Base-by-base conservation (phyloP, 2,329 filamentous ascomycete species). In the Hymenoscyphus fructigenus region DNA sequence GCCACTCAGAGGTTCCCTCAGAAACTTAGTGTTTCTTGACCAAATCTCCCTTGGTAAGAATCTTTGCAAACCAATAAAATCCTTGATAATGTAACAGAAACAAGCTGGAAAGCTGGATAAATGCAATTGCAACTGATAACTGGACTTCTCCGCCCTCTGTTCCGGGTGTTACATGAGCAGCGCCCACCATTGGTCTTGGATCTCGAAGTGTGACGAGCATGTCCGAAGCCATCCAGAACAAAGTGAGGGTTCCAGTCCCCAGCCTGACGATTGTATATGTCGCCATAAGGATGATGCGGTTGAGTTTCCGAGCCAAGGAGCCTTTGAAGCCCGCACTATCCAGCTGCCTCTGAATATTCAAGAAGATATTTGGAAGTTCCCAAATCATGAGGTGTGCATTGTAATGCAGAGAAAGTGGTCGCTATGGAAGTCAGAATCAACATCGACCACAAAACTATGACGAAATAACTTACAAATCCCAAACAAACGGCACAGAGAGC, bases 341-440 rank as follows among this genome's bases (percentile, higher is more conserved):
- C 5, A 66, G 47, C 5, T 61, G 58, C 26, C 61, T 61, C 32
- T 66, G 58, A 12, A 64, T 56, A 32, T 59, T 64, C 36, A 66
- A n/a, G 34, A 66, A 66, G 9, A 66, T 59, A 12, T 66, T 66
- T 26, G 65, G 65, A 12, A 61, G 26, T 28, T 66, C 65, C 65
- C 59, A 61, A 34, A 64, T 56, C 14, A 64, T 47, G 20, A 64
- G 64, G 10, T 55, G 29, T 34, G 60, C 60, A n/a, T 56, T 47
- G 59, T 66, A 66, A 32, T 61, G 58, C 15, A 66, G 6, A 12
- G 47, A 53, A 10, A 64, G 53, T 44, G 61, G 65, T 38, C 65
- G 65, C 65, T 66, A 55, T 28, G 44, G 5, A 20, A 59, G 9
- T 57, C 17, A 64, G 56, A 36, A 26, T 17, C 5, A 20, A 29